Evolutionary conservation across 1,139 yeast genomes (phyloP), one percentile per base, ranked within the genome.

Genomic region (Debaryomycetaceae sp.): DNA sequence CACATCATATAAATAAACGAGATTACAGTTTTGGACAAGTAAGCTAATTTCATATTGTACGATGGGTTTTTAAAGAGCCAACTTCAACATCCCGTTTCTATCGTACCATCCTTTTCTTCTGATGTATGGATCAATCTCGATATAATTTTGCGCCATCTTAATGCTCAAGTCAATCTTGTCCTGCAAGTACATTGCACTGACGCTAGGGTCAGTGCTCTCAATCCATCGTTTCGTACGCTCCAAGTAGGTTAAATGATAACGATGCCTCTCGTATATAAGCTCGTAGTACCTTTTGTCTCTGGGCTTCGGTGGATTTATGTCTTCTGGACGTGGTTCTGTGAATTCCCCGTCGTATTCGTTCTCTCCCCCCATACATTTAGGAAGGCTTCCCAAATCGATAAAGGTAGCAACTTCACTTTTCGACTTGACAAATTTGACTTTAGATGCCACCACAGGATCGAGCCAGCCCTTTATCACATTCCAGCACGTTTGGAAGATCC

Each of bases 401-500:
- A 58, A 73, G 4, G 18, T 12, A 18, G 24, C 18, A 13, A 25
- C 12, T 43, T 77, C 62, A 38, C 85, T 94, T 31, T 71, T 65
- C 10, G 58, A 45, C 45, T 78, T 76, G 17, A 95, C 83, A 57
- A 86, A 86, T 16, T 71, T 67, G 43, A 86, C 79, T 56, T 84
- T 86, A 18, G 84, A 66, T 0, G 93, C 94, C 27, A 86, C 93
- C 7, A 80, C 89, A 2, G 95, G 95, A 49, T 86, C 95, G 36
- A 86, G 62, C 95, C 95, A 85, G 42, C 76, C 78, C 53, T 81
- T 84, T 46, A 86, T 78, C 43, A 85, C 71, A 39, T 77, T 78
- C 95, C 95, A 86, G 41, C 85, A 81, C 19, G 93, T 84, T 39
- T 79, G 73, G 62, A 86, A 86, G 28, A 86, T 71, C 93, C 95